Evolutionary conservation across 1,284 basidiomycete genomes (phyloP), one percentile per base, ranked within the genome.

Genomic region (Sporisorium exsertum): DNA sequence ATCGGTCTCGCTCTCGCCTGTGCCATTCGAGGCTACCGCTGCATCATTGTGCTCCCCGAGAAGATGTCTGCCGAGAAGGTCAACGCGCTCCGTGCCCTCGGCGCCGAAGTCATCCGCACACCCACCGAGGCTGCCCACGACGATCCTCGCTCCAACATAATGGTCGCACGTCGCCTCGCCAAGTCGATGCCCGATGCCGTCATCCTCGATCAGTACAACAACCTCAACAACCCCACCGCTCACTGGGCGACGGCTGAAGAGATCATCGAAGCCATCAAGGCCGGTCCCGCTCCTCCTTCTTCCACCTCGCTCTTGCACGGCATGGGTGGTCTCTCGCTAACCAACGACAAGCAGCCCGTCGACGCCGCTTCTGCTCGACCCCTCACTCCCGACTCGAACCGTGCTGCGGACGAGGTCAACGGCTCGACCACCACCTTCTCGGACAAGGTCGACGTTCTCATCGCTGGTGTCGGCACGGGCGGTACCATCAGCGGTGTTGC

Each of bases 11-110:
- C 81, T 6, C 89, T 98, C 87, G 91, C 93, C 0, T 94, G 94
- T 79, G 94, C 95, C 26, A 91, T 95, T 87, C 94, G 94, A 90
- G 93, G 91, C 91, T 87, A 87, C 76, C 85, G 86, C 56, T 88
- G 87, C 81, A 95, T 99, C 85, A 99, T 99, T 86, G 95, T 94
- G 63, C 58, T 80, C 84, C 96, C 95, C 53, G 92, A 95, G 84
- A 99, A 98, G 88, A 99, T 98, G 96, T 94, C 93, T 5, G 87
- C 92, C 66, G 95, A 99, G 87, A 99, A 99, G 87, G 94, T 96
- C 87, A 93, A 94, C 12, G 90, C 94, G 43, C 88, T 99, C 50
- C 91, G 93, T 62, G 94, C 94, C 0, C 89, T 98, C 3, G 96
- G 96, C 12, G 95, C 96, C 5, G 92, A 95, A 86, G 94, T 99